Base-by-base conservation (phyloP, 805 yeast genomes). In the Jamesozyma lodderae region DNA sequence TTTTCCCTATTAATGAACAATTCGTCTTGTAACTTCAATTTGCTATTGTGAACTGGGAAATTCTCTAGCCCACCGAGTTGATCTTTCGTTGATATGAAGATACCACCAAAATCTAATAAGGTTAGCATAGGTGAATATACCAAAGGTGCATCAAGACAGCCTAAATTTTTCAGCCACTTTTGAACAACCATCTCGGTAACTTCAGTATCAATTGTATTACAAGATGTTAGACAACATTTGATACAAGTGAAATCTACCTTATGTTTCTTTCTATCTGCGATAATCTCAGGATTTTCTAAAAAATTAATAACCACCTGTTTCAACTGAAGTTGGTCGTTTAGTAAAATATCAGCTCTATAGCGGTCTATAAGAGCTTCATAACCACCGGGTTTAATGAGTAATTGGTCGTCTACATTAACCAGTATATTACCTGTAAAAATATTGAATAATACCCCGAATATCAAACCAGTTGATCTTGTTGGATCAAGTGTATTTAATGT, bases 101-200 rank as follows among this genome's bases (percentile, higher is more conserved):
- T 84, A 2, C 99, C 99, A 24, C 98, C 98, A 52, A 87, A 94
- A 55, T 92, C 98, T 46, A 83, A 76, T 35, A 92, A 64, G 0
- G 96, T 82, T 31, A 92, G 66, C 67, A 92, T 73, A 0, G 99
- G 99, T 0, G 95, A 79, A 21, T 87, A 80, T 4, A 86, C 83
- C 37, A 76, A 74, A 26, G 81, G 71, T 0, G 94, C 80, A 37
- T 73, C 74, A 38, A 67, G 72, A 52, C 94, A 86, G 0, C 98
- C 98, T 37, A 92, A 60, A 2, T 97, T 96, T 46, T 79, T 73
- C 34, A 92, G 67, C 86, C 95, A 92, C 41, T 97, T 70, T 46
- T 86, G 90, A 10, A 94, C 77, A 29, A 92, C 66, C 56, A 92
- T 79, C 46, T 85, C 94, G 48, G 87, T 76, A 47, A 90, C 90